phyloP scores from a whole-genome alignment of 441 rosid genomes.

The Corymbia citriodora region DNA sequence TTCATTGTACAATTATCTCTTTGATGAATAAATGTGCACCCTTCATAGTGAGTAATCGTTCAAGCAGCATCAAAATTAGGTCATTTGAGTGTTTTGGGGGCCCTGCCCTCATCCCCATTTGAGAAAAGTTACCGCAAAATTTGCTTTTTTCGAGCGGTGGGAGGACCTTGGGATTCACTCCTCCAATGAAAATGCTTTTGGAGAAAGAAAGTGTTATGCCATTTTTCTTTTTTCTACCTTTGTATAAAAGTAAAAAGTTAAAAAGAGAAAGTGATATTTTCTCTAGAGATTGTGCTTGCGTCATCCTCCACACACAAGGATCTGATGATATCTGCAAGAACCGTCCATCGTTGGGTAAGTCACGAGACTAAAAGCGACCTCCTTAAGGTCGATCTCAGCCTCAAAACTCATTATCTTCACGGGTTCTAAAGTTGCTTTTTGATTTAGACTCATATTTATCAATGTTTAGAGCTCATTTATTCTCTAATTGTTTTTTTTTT shows the following conservation, averaged over 20 bases:
- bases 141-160: neutral
- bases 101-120: neutral
- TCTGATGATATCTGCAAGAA: neutral
- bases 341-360: neutral
- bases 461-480: neutral
- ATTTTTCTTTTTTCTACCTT: neutral
- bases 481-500: neutral
- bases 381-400: neutral
- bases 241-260: neutral
- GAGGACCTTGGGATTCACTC: neutral
- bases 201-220: neutral
- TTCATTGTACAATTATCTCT: accelerated
- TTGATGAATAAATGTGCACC: neutral
- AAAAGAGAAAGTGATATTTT: neutral
- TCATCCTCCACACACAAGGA: neutral
- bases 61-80: neutral
- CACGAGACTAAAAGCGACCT: neutral
- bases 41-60: neutral
- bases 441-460: neutral
- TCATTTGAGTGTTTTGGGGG: neutral
- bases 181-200: neutral
- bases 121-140: neutral
- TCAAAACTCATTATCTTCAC: neutral
- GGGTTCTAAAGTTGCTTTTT: neutral
- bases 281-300: neutral